Percentiles rank a stretch among this genome's conserved stretches.
phyloP scores from a whole-genome alignment of 2,329 filamentous ascomycete species.

The Aspergillus melleus region DNA sequence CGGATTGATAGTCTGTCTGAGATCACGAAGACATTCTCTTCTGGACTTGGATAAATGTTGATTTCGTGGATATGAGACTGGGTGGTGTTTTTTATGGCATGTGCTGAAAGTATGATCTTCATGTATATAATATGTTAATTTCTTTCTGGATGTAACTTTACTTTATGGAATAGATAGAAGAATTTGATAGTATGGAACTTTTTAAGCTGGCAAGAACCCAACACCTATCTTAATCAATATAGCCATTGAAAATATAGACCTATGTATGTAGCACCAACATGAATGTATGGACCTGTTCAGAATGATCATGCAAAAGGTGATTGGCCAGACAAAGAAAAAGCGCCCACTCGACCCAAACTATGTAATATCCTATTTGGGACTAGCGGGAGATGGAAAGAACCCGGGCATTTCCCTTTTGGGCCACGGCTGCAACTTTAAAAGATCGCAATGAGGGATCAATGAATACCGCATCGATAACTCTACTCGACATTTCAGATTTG shows the following conservation, averaged over 20 bases:
- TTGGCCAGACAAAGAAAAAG: background rate
- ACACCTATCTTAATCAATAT: no score
- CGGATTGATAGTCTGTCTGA: slow-evolving; percentile 47
- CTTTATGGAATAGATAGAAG: background rate
- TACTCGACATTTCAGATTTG: no score
- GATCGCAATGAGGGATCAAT: no score
- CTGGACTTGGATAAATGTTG: background rate
- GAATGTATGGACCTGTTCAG: no score
- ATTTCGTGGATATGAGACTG: no score
- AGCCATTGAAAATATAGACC: no score
- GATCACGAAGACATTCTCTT: background rate
- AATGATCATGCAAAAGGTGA: background rate
- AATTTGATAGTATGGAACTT: no score
- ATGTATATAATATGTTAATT: background rate
- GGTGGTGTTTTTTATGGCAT: background rate
- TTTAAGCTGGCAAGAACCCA: no score
- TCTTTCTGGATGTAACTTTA: background rate
- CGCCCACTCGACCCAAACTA: background rate
- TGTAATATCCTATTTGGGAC: background rate
- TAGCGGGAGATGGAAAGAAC: background rate
- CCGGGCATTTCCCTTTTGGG: background rate
- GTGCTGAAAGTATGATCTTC: background rate
- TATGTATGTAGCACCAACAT: no score
- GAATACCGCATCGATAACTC: background rate
- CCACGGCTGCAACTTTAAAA: background rate